Evolutionary conservation across 2,329 filamentous ascomycete species (phyloP), one percentile per base, ranked within the genome.

Genomic region (Aureobasidium sp.): DNA sequence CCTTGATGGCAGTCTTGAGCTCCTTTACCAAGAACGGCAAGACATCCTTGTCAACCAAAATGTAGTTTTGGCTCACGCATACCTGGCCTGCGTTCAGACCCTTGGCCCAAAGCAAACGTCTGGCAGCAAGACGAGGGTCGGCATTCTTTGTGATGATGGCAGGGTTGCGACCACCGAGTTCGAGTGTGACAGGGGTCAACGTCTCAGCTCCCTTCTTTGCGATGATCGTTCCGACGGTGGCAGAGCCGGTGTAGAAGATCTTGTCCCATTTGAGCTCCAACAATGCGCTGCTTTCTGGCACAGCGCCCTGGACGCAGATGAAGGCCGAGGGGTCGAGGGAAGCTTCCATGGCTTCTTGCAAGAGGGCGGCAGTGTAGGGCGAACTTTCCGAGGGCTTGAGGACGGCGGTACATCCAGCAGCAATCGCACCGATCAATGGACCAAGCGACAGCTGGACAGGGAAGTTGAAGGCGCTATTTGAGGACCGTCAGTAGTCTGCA

Each of bases 261-360:
- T 97, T 97, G 78, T 95, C 92, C 88, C 92, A 99, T 75, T 93
- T 93, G 78, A 91, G 85, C 63, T 93, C 85, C 37, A 99, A 82
- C 48, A 97, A 78, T 14, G 86, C 86, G 49, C 89, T 90, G 4
- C 89, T 91, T 79, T 96, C 91, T 4, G 87, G 81, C 22, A 96
- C 77, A 31, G 80, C 86, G 64, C 94, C 94, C 73, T 97, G 94
- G 67, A 97, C 80, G 63, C 91, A 84, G 39, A 80, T 78, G 76
- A 91, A 97, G 68, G 86, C 87, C 17, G 85, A 83, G 1, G 85
- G 84, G 72, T 97, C 94, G 59, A 99, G 85, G 42, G 83, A 83
- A 44, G 84, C 81, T 70, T 88, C 84, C 53, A 97, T 75, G 67
- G 97, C 84, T 76, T 89, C 87, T 78, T 90, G 86, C 71, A 96